Evolutionary conservation across 352 stramenopile genomes (phyloP).

Genomic region (Phytophthora constricta): DNA sequence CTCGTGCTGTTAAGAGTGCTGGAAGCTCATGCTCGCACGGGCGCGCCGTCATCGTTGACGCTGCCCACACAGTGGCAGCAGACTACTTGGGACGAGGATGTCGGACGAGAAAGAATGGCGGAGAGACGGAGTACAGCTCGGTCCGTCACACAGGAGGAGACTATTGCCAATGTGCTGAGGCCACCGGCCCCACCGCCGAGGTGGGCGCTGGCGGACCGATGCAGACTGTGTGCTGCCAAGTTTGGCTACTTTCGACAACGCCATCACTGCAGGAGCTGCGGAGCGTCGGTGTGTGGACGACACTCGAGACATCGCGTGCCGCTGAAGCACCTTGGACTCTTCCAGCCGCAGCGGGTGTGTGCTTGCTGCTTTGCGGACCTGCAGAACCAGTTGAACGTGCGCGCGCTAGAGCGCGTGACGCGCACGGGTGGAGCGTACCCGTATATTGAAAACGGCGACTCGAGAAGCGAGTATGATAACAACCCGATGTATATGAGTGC

Average conservation of each 20-base stretch:
- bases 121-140: slow-evolving; percentile 23
- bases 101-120: slow-evolving; percentile 9
- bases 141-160: slow-evolving; percentile 32
- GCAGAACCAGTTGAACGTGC: slow-evolving; percentile 56
- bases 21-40: slow-evolving; percentile 38
- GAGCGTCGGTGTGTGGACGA: slow-evolving; percentile 75
- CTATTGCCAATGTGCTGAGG: slow-evolving; percentile 30
- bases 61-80: slow-evolving; percentile 16
- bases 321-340: slow-evolving; percentile 65
- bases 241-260: slow-evolving; percentile 82
- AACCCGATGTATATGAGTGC: slow-evolving; percentile 14
- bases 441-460: slow-evolving; percentile 27
- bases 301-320: slow-evolving; percentile 69
- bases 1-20: slow-evolving; percentile 44
- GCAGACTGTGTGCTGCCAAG: slow-evolving; percentile 68
- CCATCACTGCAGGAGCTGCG: slow-evolving; percentile 87
- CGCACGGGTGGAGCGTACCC: slow-evolving; percentile 31
- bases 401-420: slow-evolving; percentile 35
- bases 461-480: slow-evolving; percentile 23
- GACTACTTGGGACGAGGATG: not conserved
- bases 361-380: slow-evolving; percentile 61
- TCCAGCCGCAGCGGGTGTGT: slow-evolving; percentile 73
- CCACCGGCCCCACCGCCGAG: slow-evolving; percentile 29
- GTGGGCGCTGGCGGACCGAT: slow-evolving; percentile 71
- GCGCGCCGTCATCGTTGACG: slow-evolving; percentile 11